Percentiles rank a stretch among this genome's conserved stretches.
phyloP scores from a whole-genome alignment of 2,329 filamentous ascomycete genomes.

The Aspergillus novoparasiticus region DNA sequence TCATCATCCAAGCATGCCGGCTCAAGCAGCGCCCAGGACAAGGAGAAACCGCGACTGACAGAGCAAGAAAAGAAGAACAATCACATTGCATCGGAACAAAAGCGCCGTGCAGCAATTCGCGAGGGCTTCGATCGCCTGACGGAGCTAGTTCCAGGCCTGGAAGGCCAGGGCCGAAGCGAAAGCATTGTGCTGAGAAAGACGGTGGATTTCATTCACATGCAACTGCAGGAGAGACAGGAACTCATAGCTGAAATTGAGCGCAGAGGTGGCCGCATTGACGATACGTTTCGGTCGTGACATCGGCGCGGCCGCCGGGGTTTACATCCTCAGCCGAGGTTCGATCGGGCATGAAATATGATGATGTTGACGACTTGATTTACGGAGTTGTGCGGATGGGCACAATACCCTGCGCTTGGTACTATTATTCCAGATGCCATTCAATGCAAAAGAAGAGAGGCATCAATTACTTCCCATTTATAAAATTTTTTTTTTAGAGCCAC shows the following conservation, averaged over 20 bases:
- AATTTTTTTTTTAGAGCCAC: neutral
- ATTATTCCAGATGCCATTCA: neutral
- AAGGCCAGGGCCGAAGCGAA: slow-evolving; percentile 82
- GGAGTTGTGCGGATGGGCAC: neutral
- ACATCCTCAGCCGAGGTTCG: slow-evolving; percentile 2
- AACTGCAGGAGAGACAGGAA: slow-evolving; percentile 60
- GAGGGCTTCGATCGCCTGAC: slow-evolving; percentile 82
- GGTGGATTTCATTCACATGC: slow-evolving; percentile 65
- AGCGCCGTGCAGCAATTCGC: slow-evolving; percentile 73
- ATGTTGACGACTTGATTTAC: slow-evolving; percentile 3
- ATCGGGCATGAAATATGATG: neutral
- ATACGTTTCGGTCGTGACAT: slow-evolving; percentile 32
- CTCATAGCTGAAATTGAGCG: slow-evolving; percentile 63
- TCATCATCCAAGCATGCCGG: slow-evolving; percentile 30
- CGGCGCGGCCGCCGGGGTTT: neutral
- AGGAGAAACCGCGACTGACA: slow-evolving; percentile 65
- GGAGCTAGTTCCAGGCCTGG: slow-evolving; percentile 76
- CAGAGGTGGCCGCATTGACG: slow-evolving; percentile 58
- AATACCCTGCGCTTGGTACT: neutral
- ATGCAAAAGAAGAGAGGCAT: neutral
- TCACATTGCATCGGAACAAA: slow-evolving; percentile 68
- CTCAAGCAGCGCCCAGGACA: slow-evolving; percentile 27
- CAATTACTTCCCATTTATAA: neutral
- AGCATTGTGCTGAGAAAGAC: slow-evolving; percentile 77
- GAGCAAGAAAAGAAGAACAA: slow-evolving; percentile 74